These are phyloP conservation scores for Garcia nutans DNA, from an alignment of 345 rosid genomes.

Conservation along the genomic window DNA sequence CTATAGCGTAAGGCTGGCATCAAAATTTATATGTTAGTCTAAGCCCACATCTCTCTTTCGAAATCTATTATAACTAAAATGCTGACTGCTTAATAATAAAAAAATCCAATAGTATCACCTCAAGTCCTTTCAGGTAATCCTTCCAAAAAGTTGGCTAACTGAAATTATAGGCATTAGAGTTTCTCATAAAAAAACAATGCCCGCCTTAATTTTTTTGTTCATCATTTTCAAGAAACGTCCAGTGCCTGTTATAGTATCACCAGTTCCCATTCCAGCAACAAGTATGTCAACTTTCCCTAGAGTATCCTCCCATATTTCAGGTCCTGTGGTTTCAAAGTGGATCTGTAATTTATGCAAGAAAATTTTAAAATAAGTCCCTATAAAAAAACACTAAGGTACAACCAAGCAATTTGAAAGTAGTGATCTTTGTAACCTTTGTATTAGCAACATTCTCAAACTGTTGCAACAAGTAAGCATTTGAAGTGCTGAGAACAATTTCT, in stretches of 20 bases:
- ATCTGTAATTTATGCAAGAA: slow-evolving; percentile 46
- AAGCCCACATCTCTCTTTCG: not conserved
- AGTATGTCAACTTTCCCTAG: slow-evolving; percentile 65
- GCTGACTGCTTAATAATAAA: no score
- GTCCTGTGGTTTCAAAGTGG: slow-evolving; percentile 91
- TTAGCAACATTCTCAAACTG: slow-evolving; percentile 81
- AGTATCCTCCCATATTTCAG: slow-evolving; percentile 96
- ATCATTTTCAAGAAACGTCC: slow-evolving; percentile 80
- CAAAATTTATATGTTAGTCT: not conserved
- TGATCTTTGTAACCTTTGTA: slow-evolving; percentile 46
- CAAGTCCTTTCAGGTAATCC: no score
- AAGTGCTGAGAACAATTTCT: slow-evolving; percentile 64
- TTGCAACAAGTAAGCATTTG: slow-evolving; percentile 72
- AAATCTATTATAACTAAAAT: no score
- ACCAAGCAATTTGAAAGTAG: not conserved
- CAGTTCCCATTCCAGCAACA: slow-evolving; percentile 90
- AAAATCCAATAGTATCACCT: no score
- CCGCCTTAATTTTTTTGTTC: slow-evolving; percentile 67
- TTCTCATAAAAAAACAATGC: not conserved
- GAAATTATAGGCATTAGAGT: slow-evolving; percentile 8
- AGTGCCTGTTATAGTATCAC: slow-evolving; percentile 85
- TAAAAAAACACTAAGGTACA: not conserved
- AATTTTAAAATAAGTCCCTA: not conserved
- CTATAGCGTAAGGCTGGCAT: not conserved
- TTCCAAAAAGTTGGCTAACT: not conserved